Conservation (phyloP, 1,139 yeast genomes). For the Yamadazyma buinensis region DNA sequence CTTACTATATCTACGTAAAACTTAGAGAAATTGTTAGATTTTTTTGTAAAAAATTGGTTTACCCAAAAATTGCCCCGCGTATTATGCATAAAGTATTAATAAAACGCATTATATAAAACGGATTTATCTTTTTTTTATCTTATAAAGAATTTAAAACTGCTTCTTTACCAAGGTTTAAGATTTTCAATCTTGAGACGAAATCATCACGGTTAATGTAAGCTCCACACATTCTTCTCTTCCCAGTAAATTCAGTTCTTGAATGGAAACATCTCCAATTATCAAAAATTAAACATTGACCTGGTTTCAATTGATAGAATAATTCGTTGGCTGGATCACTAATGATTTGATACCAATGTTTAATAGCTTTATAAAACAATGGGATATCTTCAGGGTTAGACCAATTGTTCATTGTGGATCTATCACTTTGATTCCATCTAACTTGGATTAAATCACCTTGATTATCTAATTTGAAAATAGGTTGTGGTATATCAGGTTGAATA, state of each 20-base stretch:
- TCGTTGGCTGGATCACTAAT: slow-evolving; percentile 53
- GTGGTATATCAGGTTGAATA: slow-evolving; percentile 58
- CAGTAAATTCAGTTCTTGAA: slow-evolving; percentile 67
- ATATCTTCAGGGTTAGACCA: slow-evolving; percentile 55
- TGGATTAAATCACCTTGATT: slow-evolving; percentile 54
- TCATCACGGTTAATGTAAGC: slow-evolving; percentile 73
- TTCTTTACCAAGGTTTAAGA: slow-evolving; percentile 51
- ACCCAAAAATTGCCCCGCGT: slow-evolving; percentile 9
- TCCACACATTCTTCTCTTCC: slow-evolving; percentile 72
- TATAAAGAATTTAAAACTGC: slow-evolving; percentile 37
- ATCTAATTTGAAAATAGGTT: slow-evolving; percentile 61
- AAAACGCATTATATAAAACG: no score
- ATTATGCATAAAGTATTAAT: no score
- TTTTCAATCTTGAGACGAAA: slow-evolving; percentile 52
- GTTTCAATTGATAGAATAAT: slow-evolving; percentile 53
- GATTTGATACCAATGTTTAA: slow-evolving; percentile 54
- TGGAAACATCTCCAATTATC: slow-evolving; percentile 80
- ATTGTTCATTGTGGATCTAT: slow-evolving; percentile 61
- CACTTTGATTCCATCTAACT: slow-evolving; percentile 75
- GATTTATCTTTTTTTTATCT: no score
- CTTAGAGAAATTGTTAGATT: no score
- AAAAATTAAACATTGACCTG: slow-evolving; percentile 68
- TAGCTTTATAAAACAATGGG: slow-evolving; percentile 57
- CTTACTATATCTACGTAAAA: no score
- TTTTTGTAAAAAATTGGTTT: neutral